These are phyloP conservation scores for Apiotrichum mycotoxinovorans DNA, from an alignment of 1,284 basidiomycete genomes.

Conservation along the genomic window DNA sequence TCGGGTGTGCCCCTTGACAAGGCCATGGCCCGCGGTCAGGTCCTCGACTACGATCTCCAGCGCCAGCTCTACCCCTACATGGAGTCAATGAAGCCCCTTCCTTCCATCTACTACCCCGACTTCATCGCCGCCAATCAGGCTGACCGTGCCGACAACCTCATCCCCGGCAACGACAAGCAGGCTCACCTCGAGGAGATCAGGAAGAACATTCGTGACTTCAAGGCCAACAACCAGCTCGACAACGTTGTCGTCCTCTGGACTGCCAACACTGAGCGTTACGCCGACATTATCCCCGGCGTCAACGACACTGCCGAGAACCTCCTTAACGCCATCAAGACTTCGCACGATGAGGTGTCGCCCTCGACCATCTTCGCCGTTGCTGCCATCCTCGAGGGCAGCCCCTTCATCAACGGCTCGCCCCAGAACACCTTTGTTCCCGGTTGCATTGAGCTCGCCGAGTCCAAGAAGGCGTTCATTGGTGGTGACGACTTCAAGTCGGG, in stretches of 20 bases:
- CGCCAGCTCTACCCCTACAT: conserved; percentile 87
- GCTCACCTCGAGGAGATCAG: conserved; percentile 90
- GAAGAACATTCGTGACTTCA: conserved; percentile 90
- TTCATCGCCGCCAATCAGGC: conserved; percentile 98
- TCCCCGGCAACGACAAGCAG: conserved; percentile 82
- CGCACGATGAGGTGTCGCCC: conserved; percentile 89
- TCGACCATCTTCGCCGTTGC: conserved; percentile 95
- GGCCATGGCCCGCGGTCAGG: conserved; percentile 90
- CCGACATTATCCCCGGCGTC: conserved; percentile 86
- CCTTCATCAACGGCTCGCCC: conserved; percentile 96
- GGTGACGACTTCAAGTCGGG: conserved; percentile 97
- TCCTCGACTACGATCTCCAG: conserved; percentile 95
- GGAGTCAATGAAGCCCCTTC: conserved; percentile 78
- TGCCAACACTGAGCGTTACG: conserved; percentile 98
- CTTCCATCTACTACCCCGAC: conserved; percentile 90
- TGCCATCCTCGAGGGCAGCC: conserved; percentile 88
- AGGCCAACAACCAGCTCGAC: conserved; percentile 76
- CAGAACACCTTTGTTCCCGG: conserved; percentile 99
- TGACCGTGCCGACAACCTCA: conserved; percentile 79
- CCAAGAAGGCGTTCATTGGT: conserved; percentile 85
- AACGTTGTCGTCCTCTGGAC: conserved; percentile 93
- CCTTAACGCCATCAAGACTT: conserved; percentile 73
- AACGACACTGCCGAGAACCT: conserved; percentile 93
- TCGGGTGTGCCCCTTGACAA: conserved; percentile 78
- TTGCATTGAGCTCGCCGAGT: conserved; percentile 87